Evolutionary conservation across 2,329 filamentous ascomycete genomes (phyloP).

Genomic region (Fusarium acutatum): DNA sequence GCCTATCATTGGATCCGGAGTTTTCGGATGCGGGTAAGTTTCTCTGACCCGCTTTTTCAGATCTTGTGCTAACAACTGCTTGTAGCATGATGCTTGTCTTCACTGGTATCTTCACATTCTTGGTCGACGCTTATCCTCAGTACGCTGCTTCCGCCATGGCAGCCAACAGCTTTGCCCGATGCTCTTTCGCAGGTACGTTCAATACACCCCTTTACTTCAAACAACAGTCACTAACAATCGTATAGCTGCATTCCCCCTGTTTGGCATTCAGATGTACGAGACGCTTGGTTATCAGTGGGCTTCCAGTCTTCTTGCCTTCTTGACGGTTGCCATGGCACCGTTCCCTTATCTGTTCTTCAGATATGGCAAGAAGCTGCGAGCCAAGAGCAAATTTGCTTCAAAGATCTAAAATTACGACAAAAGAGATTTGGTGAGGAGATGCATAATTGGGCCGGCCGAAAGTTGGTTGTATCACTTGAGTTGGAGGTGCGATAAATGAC

Average conservation of each 20-base stretch:
- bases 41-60: accelerated
- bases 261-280: constrained; percentile 32
- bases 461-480: accelerated
- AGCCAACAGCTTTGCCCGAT: constrained; percentile 32
- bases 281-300: constrained; percentile 32
- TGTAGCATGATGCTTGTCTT: constrained; percentile 15
- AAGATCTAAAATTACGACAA: background rate
- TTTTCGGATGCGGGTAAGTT: constrained; percentile 34
- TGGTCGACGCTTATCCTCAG: constrained; percentile 32
- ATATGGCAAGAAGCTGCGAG: constrained; percentile 25
- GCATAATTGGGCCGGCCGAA: background rate
- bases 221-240: accelerated
- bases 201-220: accelerated
- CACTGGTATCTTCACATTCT: constrained; percentile 28
- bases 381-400: constrained; percentile 28
- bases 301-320: constrained; percentile 26
- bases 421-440: accelerated
- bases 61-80: accelerated
- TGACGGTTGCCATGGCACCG: constrained; percentile 30
- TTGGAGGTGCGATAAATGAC: background rate
- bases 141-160: constrained; percentile 36
- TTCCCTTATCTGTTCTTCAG: constrained; percentile 34
- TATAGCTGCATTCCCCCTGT: constrained; percentile 20
- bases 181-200: constrained; percentile 24
- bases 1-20: constrained; percentile 18